Evolutionary conservation across 305 asterid species (phyloP), one percentile per base, ranked within the genome.

Genomic region (Coffea humblotiana): DNA sequence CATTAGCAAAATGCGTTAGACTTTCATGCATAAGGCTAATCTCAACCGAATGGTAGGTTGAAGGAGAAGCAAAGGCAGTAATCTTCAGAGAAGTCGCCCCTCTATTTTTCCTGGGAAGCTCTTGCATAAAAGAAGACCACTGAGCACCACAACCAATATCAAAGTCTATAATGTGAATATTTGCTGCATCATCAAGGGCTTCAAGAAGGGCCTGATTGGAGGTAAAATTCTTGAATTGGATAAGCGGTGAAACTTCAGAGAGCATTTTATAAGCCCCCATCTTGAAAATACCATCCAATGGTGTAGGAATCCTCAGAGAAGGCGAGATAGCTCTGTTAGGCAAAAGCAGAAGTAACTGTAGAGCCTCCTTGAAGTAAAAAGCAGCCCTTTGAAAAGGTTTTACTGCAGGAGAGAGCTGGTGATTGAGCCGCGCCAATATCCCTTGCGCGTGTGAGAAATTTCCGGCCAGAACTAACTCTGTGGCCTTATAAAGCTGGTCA

Each of bases 341-440:
- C 82, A 80, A 27, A 71, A 70, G 78, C 74, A 85, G 80, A 67
- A 88, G 82, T 65, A 83, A 56, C 58, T 77, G 86, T 78, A 90
- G 64, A 71, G 94, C 92, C 77, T 89, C 91, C 82, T 86, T 90
- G 77, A 90, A 79, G 66, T 83, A 86, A 70, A 82, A 79, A 77
- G 89, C 89, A 82, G 91, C 82, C 90, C 90, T 88, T 49, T 83
- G 80, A 25, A 84, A 87, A 74, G 94, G 90, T 83, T 88, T 87
- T 12, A 77, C 88, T 69, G 74, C 72, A 73, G 90, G 90, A 78
- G 90, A 80, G 76, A 88, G 86, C 86, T 90, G 98, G 90, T 96
- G 99, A 96, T 96, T 96, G 99, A 96, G 99, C 99, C 99, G 99
- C 98, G 99, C 98, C 99, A 96, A 96, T 96, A 96, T 96, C 99